phyloP scores from a whole-genome alignment of 1,284 basidiomycete species.

The Sphagnurus paluster region DNA sequence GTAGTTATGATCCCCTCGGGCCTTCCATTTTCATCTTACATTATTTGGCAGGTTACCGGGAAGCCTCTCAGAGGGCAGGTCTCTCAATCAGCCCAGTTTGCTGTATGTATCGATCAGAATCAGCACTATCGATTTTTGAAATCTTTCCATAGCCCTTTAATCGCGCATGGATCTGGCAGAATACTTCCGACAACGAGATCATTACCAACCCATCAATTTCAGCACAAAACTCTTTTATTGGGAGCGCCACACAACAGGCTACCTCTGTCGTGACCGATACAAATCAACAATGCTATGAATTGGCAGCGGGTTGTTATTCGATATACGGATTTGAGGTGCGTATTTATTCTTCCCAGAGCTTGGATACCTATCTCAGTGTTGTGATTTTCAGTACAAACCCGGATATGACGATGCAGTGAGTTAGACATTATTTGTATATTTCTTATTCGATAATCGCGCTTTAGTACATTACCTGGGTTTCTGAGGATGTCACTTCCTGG shows the following conservation, averaged over 20 bases:
- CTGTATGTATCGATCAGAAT: constrained; percentile 40
- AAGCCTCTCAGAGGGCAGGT: constrained; percentile 46
- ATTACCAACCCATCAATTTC: constrained; percentile 51
- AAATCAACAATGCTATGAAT: constrained; percentile 44
- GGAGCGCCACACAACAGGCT: constrained; percentile 61
- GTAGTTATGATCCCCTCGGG: constrained; percentile 22
- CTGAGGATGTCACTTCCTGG: constrained; percentile 60
- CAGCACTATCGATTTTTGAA: constrained; percentile 10
- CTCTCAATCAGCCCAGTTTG: constrained; percentile 69
- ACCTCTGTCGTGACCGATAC: constrained; percentile 51
- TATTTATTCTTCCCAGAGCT: not conserved
- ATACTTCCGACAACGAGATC: constrained; percentile 43
- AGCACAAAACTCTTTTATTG: constrained; percentile 51
- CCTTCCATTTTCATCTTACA: not conserved
- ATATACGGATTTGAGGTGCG: constrained; percentile 51
- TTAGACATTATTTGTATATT: not conserved
- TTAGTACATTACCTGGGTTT: constrained; percentile 73
- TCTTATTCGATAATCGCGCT: not conserved
- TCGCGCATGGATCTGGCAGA: constrained; percentile 47
- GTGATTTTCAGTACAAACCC: constrained; percentile 48
- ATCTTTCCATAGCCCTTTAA: constrained; percentile 39
- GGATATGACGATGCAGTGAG: constrained; percentile 53
- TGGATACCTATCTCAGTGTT: not conserved
- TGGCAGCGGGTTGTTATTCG: constrained; percentile 41
- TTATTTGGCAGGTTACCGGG: constrained; percentile 38